A percentile compares a stretch with the other conserved stretches of the same genome.
Conservation (phyloP, 2,329 filamentous ascomycete species). For the Fusarium sp. region DNA sequence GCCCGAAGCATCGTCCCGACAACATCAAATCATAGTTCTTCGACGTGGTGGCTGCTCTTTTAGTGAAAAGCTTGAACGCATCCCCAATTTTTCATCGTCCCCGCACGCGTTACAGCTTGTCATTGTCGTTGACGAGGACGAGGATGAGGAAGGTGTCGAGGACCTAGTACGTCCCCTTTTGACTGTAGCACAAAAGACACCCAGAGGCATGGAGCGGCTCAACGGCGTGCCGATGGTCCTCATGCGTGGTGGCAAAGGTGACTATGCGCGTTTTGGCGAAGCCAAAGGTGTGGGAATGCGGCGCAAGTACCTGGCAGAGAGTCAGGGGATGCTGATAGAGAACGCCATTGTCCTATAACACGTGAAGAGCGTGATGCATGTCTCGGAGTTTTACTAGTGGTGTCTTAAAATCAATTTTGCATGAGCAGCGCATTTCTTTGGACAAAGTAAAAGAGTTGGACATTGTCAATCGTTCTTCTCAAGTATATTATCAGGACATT, state of each 20-base stretch:
- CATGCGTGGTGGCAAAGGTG: conserved; percentile 74
- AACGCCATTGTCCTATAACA: conserved; percentile 76
- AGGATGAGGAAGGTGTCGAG: conserved; percentile 43
- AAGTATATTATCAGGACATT: background rate
- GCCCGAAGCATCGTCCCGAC: conserved; percentile 62
- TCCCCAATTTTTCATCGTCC: conserved; percentile 79
- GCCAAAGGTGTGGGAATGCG: conserved; percentile 80
- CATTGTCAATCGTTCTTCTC: background rate
- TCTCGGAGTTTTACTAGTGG: conserved; percentile 39
- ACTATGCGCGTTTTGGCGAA: conserved; percentile 70
- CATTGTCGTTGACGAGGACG: conserved; percentile 74
- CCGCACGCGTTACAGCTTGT: conserved; percentile 79
- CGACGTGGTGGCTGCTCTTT: conserved; percentile 88
- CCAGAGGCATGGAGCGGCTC: conserved; percentile 74
- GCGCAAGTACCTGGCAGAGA: conserved; percentile 82
- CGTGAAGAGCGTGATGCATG: conserved; percentile 29
- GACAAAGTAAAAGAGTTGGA: background rate
- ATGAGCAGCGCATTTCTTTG: conserved; percentile 1
- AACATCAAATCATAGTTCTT: conserved; percentile 83
- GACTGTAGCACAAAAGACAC: conserved; percentile 78
- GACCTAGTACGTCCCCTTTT: conserved; percentile 72
- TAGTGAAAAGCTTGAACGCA: conserved; percentile 82
- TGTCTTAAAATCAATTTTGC: conserved; percentile 17
- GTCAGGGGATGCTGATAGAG: conserved; percentile 80
- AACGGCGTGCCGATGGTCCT: conserved; percentile 86